phyloP scores from a whole-genome alignment of 169 alveolate species.

The Babesia sp. region DNA sequence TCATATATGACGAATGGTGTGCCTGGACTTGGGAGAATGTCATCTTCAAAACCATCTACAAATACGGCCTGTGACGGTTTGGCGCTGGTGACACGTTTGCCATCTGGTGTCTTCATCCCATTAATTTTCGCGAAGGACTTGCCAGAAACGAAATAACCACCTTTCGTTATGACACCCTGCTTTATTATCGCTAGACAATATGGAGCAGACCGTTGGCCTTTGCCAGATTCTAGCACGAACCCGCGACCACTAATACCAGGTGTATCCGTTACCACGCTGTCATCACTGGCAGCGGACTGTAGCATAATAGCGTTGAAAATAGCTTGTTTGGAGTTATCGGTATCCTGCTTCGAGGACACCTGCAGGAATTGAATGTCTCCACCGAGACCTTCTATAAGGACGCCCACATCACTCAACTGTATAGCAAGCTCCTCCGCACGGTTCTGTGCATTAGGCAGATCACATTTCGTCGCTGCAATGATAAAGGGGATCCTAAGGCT shows the following conservation, averaged over 20 bases:
- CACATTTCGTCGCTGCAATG: conserved; percentile 54
- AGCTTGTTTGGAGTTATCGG: conserved; percentile 7
- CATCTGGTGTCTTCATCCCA: conserved; percentile 18
- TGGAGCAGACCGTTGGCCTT: conserved; percentile 18
- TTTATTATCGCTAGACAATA: conserved; percentile 48
- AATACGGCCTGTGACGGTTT: conserved; percentile 41
- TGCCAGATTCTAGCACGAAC: conserved; percentile 52
- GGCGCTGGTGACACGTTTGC: conserved; percentile 23
- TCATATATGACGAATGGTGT: conserved; percentile 3
- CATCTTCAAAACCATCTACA: conserved; percentile 52
- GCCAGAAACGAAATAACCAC: conserved; percentile 21
- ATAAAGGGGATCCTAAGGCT: conserved; percentile 36
- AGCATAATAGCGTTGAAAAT: conserved; percentile 46
- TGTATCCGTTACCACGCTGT: conserved; percentile 14
- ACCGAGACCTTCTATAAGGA: conserved; percentile 43
- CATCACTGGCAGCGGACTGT: conserved; percentile 39
- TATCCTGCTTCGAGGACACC: conserved; percentile 32
- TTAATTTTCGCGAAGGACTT: conserved; percentile 22
- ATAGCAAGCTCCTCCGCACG: conserved; percentile 39
- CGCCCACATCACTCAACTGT: conserved; percentile 43
- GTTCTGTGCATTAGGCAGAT: conserved; percentile 19
- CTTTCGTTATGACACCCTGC: conserved; percentile 47
- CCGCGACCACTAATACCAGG: conserved; percentile 49
- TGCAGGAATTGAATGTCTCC: conserved; percentile 52
- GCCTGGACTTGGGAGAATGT: conserved; percentile 34